Conservation (phyloP, 1,139 yeast species). For the Candida freyschussii region DNA sequence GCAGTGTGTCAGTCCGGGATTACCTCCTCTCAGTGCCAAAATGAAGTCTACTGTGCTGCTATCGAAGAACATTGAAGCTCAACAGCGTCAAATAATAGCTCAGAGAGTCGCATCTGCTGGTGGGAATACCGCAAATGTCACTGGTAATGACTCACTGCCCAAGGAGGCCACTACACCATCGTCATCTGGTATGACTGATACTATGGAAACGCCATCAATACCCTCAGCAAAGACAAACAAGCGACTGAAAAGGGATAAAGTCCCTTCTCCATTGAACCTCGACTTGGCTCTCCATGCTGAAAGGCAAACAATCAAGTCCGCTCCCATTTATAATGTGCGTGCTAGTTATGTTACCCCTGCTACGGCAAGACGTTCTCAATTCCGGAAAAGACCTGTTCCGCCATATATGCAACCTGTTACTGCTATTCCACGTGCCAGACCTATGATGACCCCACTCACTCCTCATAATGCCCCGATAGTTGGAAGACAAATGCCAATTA, state of each 20-base stretch:
- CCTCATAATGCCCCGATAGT: constrained; percentile 8
- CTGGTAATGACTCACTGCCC: constrained; percentile 1
- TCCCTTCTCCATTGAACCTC: constrained; percentile 42
- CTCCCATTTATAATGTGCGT: constrained; percentile 34
- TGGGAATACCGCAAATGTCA: constrained; percentile 14
- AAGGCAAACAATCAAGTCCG: constrained; percentile 39
- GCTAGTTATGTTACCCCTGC: constrained; percentile 15
- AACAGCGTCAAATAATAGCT: constrained; percentile 45
- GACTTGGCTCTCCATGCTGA: constrained; percentile 15
- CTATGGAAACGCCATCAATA: constrained; percentile 25
- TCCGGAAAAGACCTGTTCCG: constrained; percentile 6
- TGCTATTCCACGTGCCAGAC: constrained; percentile 5
- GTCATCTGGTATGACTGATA: constrained; percentile 17
- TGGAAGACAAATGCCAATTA: constrained; percentile 6
- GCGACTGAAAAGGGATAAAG: constrained; percentile 40
- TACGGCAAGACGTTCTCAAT: constrained; percentile 14
- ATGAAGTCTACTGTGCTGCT: constrained; percentile 44
- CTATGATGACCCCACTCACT: constrained; percentile 12
- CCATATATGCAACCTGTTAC: constrained; percentile 1
- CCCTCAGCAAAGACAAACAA: constrained; percentile 29
- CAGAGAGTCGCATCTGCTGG: constrained; percentile 29
- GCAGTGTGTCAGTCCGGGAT: constrained; percentile 38
- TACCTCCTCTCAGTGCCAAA: constrained; percentile 41
- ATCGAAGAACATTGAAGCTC: constrained; percentile 43
- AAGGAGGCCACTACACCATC: constrained; percentile 11